Base-by-base conservation (phyloP, 1,139 yeast species). In the Zygosaccharomyces pseudobailii region DNA sequence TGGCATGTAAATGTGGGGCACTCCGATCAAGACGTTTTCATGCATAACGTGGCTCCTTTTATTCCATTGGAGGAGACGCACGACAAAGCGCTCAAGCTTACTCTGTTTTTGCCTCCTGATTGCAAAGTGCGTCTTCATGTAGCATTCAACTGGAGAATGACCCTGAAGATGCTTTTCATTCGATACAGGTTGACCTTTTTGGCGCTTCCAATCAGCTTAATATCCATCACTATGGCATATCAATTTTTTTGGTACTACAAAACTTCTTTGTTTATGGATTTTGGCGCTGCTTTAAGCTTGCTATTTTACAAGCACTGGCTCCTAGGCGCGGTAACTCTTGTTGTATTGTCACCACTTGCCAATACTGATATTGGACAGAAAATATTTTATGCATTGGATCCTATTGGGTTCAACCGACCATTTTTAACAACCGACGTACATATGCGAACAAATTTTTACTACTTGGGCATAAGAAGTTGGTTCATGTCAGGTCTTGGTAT, bases 41-140 rank as follows among this genome's bases (percentile, higher is more conserved):
- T 82, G 61, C 94, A 87, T 61, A 87, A 87, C n/a, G 74, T 82
- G 25, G 83, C 95, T 0, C 96, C 96, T 0, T 89, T 73, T 61
- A 77, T 86, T 7, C 92, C 95, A 3, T 76, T 76, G 52, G 62
- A 58, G 27, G 52, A 51, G 28, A 43, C 49, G 1, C 45, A 51
- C 24, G 49, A 56, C 19, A 57, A 52, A 21, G 42, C 61, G 2
- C 36, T 62, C n/a, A 49, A 53, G 23, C 47, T 66, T 10, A 51
- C 56, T 27, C 38, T 61, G 5, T 44, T 56, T 20, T 35, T 51
- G 5, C 69, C 73, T 1, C 61, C 75, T 30, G 62, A 69, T 30
- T 71, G 78, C 43, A 63, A 51, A n/a, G 21, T 62, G 2, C 53
- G 55, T 7, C 23, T 72, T 3, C 46, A 44, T 4, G 43, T 74